phyloP scores from a whole-genome alignment of 306 rosid genomes.

The Carpinus fangiana region DNA sequence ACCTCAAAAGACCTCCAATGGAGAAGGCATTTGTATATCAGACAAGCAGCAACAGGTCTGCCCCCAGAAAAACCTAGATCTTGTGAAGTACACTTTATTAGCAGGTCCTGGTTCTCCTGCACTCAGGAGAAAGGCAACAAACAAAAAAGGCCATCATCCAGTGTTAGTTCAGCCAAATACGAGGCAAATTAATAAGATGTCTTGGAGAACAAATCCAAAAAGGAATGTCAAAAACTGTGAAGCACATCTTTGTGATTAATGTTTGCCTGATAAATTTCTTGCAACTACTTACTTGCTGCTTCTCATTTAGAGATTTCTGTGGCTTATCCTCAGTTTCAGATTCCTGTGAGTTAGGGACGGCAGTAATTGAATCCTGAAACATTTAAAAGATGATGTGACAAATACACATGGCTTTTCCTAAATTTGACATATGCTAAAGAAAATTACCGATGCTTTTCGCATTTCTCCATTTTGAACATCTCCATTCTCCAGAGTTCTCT shows the following conservation, averaged over 20 bases:
- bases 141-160: not conserved
- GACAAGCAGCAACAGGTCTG: constrained; percentile 71
- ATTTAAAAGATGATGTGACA: constrained; percentile 12
- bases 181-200: not conserved
- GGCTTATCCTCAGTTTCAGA: constrained; percentile 98
- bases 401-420: no score
- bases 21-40: constrained; percentile 74
- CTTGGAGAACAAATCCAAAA: not conserved
- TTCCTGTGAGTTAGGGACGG: constrained; percentile 74
- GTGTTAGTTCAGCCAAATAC: not conserved
- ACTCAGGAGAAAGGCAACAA: not conserved
- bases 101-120: constrained; percentile 79
- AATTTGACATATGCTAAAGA: constrained; percentile 16
- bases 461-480: constrained; percentile 72
- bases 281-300: constrained; percentile 77
- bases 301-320: constrained; percentile 95
- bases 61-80: constrained; percentile 67
- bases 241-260: no score
- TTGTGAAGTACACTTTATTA: constrained; percentile 72
- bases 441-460: constrained; percentile 53
- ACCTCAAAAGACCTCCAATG: constrained; percentile 92
- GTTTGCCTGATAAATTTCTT: no score
- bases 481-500: constrained; percentile 97
- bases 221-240: not conserved
- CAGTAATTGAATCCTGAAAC: constrained; percentile 74